Evolutionary conservation across 2,329 filamentous ascomycete genomes (phyloP), one percentile per base, ranked within the genome.

Genomic region (Pseudocercospora musae): DNA sequence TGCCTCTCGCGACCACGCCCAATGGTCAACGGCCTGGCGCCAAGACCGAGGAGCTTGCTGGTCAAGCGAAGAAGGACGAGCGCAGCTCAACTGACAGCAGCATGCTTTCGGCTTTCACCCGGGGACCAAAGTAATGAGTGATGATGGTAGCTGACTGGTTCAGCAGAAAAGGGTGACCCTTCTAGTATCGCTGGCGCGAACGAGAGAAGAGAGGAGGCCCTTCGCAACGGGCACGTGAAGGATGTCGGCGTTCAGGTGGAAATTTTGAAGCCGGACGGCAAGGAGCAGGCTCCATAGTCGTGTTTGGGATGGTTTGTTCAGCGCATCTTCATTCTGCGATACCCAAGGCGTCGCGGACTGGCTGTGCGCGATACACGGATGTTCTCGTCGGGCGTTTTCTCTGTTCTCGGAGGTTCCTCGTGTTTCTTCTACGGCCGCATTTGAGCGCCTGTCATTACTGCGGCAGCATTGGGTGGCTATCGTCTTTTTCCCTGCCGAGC

Each of bases 41-140:
- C 62, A 71, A 61, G 68, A 71, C 60, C 61, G 72, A 65, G 69
- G 69, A 67, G 64, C 64, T 69, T 52, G 69, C 66, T 33, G 68
- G 66, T 31, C 62, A 61, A 33, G 61, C 58, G 75, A 44, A 74
- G 75, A 66, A 79, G 77, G 76, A 79, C 76, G 70, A 67, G 67
- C 71, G 71, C 65, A 71, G 67, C 59, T 69, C 67, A 46, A 70
- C 68, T 63, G 71, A 73, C 64, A 69, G 62, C 64, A 73, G 59
- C 63, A 73, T 71, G 71, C 63, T 71, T 18, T 60, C 64, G 49
- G 64, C 70, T 20, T 59, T 72, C 31, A 69, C 63, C 61, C 70
- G 69, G 49, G 69, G 66, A 60, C 64, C 69, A 48, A 65, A 63
- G 57, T 62, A 61, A 68, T 57, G 50, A 20, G 29, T 21, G 50